These are phyloP conservation scores for Fusarium penzigii DNA, from an alignment of 2,329 filamentous ascomycete species.

Conservation along the genomic window DNA sequence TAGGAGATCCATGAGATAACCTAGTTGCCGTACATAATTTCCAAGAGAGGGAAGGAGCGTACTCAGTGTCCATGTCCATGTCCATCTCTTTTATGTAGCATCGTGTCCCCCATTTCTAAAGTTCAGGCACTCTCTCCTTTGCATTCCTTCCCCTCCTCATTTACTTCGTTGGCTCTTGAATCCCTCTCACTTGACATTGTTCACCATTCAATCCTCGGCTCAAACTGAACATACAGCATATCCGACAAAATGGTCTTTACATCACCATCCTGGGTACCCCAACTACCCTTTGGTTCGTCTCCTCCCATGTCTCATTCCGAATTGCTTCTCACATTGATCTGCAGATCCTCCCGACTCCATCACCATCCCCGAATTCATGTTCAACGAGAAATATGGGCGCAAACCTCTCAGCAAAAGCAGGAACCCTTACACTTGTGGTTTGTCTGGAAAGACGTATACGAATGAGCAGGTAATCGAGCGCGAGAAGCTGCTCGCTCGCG, in stretches of 20 bases:
- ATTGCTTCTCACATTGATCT: neutral
- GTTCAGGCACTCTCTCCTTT: neutral
- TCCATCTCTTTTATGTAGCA: neutral
- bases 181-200: neutral
- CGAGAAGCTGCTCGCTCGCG: constrained; percentile 67
- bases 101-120: neutral
- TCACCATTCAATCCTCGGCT: neutral
- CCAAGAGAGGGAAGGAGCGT: too few species aligned
- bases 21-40: neutral
- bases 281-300: constrained; percentile 53
- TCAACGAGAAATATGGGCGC: constrained; percentile 70
- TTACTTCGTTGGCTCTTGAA: neutral
- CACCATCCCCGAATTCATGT: constrained; percentile 75
- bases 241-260: constrained; percentile 52
- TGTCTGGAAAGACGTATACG: constrained; percentile 69
- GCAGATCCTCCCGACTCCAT: constrained; percentile 70
- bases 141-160: neutral
- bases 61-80: neutral
- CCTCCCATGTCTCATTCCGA: constrained; percentile 2
- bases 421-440: constrained; percentile 75
- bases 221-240: neutral
- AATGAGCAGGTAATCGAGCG: constrained; percentile 63
- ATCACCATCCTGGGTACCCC: constrained; percentile 61
- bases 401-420: constrained; percentile 61
- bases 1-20: too few species aligned